phyloP scores from a whole-genome alignment of 1,284 basidiomycete species.

The Ceratobasidium sp. region DNA sequence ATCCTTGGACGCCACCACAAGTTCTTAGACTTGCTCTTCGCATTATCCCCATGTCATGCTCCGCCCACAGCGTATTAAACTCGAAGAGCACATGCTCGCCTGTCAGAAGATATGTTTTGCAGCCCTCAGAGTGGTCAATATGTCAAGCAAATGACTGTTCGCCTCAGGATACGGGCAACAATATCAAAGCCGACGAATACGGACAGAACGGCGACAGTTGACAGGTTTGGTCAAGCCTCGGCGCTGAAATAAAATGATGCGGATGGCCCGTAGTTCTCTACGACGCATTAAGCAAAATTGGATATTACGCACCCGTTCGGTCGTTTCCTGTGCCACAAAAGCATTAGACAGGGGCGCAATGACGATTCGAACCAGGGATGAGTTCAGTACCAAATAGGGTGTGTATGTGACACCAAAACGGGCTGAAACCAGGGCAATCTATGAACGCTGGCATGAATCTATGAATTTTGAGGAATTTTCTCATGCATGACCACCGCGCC shows the following conservation, averaged over 20 bases:
- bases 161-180: background rate
- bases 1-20: background rate
- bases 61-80: background rate
- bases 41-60: too few relatives aligned
- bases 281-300: background rate
- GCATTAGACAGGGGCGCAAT: background rate
- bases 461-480: too few relatives aligned
- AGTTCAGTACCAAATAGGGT: too few relatives aligned
- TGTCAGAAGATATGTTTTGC: background rate
- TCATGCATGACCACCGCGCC: too few relatives aligned
- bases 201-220: background rate
- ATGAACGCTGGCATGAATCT: too few relatives aligned
- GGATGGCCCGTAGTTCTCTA: background rate
- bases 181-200: background rate
- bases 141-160: background rate
- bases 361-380: too few relatives aligned
- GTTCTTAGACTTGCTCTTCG: too few relatives aligned
- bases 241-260: background rate
- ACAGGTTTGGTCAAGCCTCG: background rate
- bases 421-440: too few relatives aligned
- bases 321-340: conserved; percentile 2
- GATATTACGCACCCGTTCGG: background rate
- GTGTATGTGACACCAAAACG: too few relatives aligned
- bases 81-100: background rate
- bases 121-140: background rate